Base-by-base conservation (phyloP, 768 basidiomycete species). In the Kwoniella pini region DNA sequence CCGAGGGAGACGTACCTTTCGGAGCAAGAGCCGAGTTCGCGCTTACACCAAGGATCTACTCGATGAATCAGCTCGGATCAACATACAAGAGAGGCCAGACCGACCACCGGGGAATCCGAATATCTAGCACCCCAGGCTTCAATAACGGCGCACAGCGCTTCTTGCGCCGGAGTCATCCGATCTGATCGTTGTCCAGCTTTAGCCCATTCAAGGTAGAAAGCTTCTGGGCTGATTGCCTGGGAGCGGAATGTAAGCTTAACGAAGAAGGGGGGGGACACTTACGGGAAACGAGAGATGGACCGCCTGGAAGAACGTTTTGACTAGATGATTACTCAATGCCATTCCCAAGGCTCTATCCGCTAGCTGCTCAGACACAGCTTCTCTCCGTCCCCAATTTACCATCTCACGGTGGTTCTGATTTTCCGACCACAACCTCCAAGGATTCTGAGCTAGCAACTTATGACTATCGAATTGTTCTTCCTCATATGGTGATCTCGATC, bases 111-210 rank as follows among this genome's bases (percentile, higher is more conserved):
- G 9, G 60, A 65, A 42, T 71, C 69, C 2, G 69, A 71, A 40
- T 68, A 71, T 36, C 67, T 52, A 15, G 69, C 66, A n/a, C 63
- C 69, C 64, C 66, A 71, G 7, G 69, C 69, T 54, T 71, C 69
- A 13, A 71, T 66, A 5, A 65, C 61, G 3, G 67, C 66, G 22
- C 67, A 68, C 19, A 71, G 36, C 13, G 48, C 60, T 42, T 71
- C 69, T 22, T 63, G 67, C 17, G 62, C 62, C 2, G 63, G 69
- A 7, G 49, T 54, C 66, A 71, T 68, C 6, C 52, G 28, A 44
- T 71, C 69, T 9, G 66, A 65, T 4, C 62, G 38, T 42, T 71
- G 63, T 5, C 63, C 69, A 6, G 69, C 69, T 38, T 59, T 36
- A 2, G 54, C 27, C 69, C 69, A 71, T 48, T 68, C 66, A 13